Base-by-base conservation (phyloP, 495 filamentous ascomycete genomes). In the Aspergillus cristatus region DNA sequence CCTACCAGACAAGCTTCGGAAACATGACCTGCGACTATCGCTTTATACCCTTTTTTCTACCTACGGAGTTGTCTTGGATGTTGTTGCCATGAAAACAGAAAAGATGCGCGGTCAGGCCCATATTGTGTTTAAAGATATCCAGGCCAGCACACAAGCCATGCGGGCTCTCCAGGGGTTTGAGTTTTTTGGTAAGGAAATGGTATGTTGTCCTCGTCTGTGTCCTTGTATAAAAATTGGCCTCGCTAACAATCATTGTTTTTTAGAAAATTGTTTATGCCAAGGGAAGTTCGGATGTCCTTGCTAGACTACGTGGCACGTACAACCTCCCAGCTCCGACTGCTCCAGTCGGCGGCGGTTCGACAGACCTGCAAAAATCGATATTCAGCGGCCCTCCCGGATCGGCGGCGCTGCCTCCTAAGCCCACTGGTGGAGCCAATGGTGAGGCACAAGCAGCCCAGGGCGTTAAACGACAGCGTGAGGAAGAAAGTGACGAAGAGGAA, bases 41-140 rank as follows among this genome's bases (percentile, higher is more conserved):
- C 77, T 99, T 6, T 97, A 97, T 63, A 85, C 83, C 48, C 76
- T 97, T 12, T 99, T 97, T 53, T 82, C 84, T 8, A 94, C 87
- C 18, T 90, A 96, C 56, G 93, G 93, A 14, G 78, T 85, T 7
- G 84, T 99, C 11, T 75, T 99, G 34, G 91, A 97, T 53, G 79
- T 99, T n/a, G 83, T 94, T 22, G 82, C 85, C 22, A 69, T 95
- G 50, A 88, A 85, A 61, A 91, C 84, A 0, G 67, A 67, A 50
- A 88, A 87, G 62, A 89, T 94, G 82, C 83, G 93, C 25, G 91
- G 91, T 2, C 91, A 97, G 58, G 93, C 91, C 35, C 89, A 96
- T 53, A 69, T 99, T 32, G 84, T 89, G 3, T 96, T 86, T 58
- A 77, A 83, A 41, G 91, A 99, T 54, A 65, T 89, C 10, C 81